Conservation (phyloP, 768 basidiomycete genomes). For the Russula sp. region DNA sequence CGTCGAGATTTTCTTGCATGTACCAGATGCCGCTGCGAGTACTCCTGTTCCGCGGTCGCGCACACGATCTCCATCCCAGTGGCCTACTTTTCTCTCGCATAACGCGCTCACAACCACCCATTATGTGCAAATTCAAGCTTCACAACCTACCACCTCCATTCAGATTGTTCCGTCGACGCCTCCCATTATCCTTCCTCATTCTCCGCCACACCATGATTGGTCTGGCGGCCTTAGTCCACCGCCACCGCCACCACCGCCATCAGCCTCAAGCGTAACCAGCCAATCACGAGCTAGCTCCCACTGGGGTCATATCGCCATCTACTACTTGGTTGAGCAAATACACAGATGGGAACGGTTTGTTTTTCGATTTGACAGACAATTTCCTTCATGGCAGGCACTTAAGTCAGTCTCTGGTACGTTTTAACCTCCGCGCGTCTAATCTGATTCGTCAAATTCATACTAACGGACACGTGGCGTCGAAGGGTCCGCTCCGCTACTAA, state of each 20-base stretch:
- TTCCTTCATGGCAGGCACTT: slow-evolving; percentile 68
- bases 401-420: slow-evolving; percentile 66
- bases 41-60: slow-evolving; percentile 21
- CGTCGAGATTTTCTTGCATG: slow-evolving; percentile 74
- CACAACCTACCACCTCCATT: slow-evolving; percentile 29
- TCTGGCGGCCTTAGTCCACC: slow-evolving; percentile 25
- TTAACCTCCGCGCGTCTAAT: background rate
- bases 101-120: slow-evolving; percentile 31
- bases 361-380: slow-evolving; percentile 75
- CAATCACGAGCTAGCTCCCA: slow-evolving; percentile 50
- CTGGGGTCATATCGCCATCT: slow-evolving; percentile 80
- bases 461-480: slow-evolving; percentile 23
- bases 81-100: slow-evolving; percentile 31
- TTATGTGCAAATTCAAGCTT: slow-evolving; percentile 31
- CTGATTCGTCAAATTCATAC: background rate
- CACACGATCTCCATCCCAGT: slow-evolving; percentile 31
- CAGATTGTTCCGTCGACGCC: slow-evolving; percentile 30
- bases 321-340: slow-evolving; percentile 77
- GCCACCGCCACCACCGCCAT: slow-evolving; percentile 28
- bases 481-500: slow-evolving; percentile 72
- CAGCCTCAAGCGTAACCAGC: slow-evolving; percentile 33
- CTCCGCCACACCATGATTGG: slow-evolving; percentile 30
- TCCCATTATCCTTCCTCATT: slow-evolving; percentile 28
- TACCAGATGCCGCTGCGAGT: slow-evolving; percentile 34
- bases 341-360: slow-evolving; percentile 79